Evolutionary conservation across 345 rosid species (phyloP), one percentile per base, ranked within the genome.

Genomic region (Hibiscus trionum): DNA sequence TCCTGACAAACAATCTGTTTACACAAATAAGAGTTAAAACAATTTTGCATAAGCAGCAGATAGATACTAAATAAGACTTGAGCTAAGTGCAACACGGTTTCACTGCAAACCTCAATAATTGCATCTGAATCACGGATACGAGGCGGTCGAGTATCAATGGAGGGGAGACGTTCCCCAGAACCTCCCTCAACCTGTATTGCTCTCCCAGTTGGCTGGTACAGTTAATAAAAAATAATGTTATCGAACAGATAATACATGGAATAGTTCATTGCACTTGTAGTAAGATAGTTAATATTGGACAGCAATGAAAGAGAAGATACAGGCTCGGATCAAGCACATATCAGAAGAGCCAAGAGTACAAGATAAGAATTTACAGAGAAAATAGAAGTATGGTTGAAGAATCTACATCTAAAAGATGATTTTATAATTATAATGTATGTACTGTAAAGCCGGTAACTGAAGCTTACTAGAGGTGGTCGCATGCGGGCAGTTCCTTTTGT

Each of bases 131-230:
- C 99, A 76, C 99, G 96, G 72, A 80, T 64, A 52, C 99, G 88
- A 70, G 96, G 93, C 29, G 88, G 91, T 31, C 99, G 93, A 55
- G 93, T 85, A 72, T 96, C 99, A 57, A 83, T 78, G 66, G 99
- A 96, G 0, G 98, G 97, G 42, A 83, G 84, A 33, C 99, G 98
- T 52, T 96, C 99, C 77, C 94, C 93, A 78, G 50, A 84, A 67
- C 98, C 97, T 75, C 82, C 81, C 81, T 96, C 99, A 62, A 96
- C 99, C 80, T 92, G 99, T 81, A 96, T 96, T 26, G 98, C 86
- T 84, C 98, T 86, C 73, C 99, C 99, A 62, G 97, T 86, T 70
- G 99, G 99, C 99, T 96, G 86, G 75, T 68, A 65, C 70, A 69
- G 57, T 75, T 72, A 68, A 44, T 77, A 4, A 53, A 69, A 19